Evolutionary conservation across 108 stramenopile species (phyloP).

Genomic region (Discostella stelligeroides): DNA sequence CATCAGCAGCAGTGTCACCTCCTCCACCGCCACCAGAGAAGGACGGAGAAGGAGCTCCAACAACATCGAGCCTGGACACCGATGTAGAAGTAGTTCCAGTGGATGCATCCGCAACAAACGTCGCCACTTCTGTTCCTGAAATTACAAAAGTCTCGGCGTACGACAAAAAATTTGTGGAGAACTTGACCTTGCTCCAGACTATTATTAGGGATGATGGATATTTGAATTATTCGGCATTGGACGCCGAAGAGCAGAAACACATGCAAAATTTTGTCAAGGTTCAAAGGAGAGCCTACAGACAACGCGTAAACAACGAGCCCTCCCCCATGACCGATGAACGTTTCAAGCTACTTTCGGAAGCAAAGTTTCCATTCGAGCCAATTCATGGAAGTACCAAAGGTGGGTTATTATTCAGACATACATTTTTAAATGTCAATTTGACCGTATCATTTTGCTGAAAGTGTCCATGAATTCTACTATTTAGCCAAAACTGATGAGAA

Average conservation of each 20-base stretch:
- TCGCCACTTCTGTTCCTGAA: neutral
- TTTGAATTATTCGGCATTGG: conserved; percentile 20
- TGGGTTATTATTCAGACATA: neutral
- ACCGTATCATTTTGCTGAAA: neutral
- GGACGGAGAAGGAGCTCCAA: neutral
- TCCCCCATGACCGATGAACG: conserved; percentile 19
- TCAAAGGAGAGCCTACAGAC: conserved; percentile 25
- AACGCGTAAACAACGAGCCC: conserved; percentile 22
- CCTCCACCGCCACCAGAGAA: neutral
- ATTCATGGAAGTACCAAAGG: conserved; percentile 1
- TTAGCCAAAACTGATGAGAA: conserved; percentile 5
- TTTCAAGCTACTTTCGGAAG: conserved; percentile 4
- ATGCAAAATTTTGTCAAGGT: conserved; percentile 25
- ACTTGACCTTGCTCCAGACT: conserved; percentile 15
- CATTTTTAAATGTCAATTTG: neutral
- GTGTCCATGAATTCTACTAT: neutral
- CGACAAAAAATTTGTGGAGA: conserved; percentile 23
- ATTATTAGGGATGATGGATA: conserved; percentile 22
- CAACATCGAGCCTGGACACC: neutral
- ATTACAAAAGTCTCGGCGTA: neutral
- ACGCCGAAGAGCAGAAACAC: conserved; percentile 17
- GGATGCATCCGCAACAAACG: conserved; percentile 1
- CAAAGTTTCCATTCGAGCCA: conserved; percentile 24
- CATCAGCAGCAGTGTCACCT: too few species aligned
- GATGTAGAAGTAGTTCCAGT: neutral